Evolutionary conservation across 306 rosid species (phyloP).

Genomic region (Parietaria judaica): DNA sequence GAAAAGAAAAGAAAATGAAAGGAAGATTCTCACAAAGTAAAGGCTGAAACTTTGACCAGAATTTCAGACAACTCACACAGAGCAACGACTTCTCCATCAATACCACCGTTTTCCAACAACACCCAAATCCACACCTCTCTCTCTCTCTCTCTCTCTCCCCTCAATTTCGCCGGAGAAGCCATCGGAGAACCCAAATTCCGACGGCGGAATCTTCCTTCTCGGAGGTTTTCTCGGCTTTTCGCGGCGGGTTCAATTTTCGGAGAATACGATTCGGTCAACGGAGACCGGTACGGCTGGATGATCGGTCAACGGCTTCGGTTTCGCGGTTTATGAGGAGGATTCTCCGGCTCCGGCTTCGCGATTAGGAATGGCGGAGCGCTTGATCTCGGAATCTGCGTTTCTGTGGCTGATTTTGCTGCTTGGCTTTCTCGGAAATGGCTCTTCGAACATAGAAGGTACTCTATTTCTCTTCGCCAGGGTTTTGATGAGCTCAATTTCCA

Average conservation of each 20-base stretch:
- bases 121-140: not conserved
- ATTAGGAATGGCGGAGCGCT: conserved; percentile 26
- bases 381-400: conserved; percentile 32
- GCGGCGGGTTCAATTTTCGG: not conserved
- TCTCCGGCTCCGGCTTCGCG: conserved; percentile 9
- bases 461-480: not conserved
- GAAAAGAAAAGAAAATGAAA: not conserved
- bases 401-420: conserved; percentile 39
- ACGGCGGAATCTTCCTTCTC: too few species aligned
- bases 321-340: conserved; percentile 8
- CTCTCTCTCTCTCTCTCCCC: not conserved
- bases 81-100: conserved; percentile 13
- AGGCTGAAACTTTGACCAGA: conserved; percentile 17
- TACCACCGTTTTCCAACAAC: not conserved
- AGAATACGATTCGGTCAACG: conserved; percentile 19
- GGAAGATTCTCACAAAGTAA: conserved; percentile 10
- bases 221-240: not conserved
- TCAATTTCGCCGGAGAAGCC: not conserved
- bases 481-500: not conserved
- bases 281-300: conserved; percentile 2
- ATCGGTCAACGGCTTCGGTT: conserved; percentile 10
- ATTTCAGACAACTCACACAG: conserved; percentile 1
- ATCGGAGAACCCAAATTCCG: not conserved
- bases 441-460: conserved; percentile 70
- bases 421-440: conserved; percentile 38